These are phyloP conservation scores for Candida tunisiensis DNA, from an alignment of 1,139 yeast species.

Conservation along the genomic window DNA sequence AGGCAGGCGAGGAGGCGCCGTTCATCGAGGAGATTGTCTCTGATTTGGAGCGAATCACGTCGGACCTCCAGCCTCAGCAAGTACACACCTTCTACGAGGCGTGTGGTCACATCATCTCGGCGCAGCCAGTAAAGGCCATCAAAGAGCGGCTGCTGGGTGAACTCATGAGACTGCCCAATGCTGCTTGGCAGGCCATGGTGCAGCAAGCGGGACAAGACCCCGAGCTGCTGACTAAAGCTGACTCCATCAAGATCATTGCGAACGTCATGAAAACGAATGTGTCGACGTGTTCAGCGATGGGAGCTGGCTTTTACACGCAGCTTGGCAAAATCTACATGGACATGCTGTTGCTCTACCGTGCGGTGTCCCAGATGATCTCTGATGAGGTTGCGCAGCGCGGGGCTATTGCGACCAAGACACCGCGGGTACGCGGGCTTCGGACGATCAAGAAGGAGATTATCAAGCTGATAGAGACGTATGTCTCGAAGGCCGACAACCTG, in stretches of 20 bases:
- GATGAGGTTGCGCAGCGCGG: constrained; percentile 72
- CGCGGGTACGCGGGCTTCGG: constrained; percentile 86
- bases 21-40: constrained; percentile 81
- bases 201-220: constrained; percentile 83
- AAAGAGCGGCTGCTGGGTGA: constrained; percentile 63
- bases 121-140: constrained; percentile 46
- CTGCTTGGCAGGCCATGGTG: constrained; percentile 87
- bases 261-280: constrained; percentile 91
- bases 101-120: constrained; percentile 85
- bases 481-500: constrained; percentile 72
- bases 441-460: constrained; percentile 91
- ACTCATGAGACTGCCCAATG: constrained; percentile 80
- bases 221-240: constrained; percentile 63
- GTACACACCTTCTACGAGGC: constrained; percentile 97
- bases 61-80: constrained; percentile 91
- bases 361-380: constrained; percentile 77
- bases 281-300: constrained; percentile 82
- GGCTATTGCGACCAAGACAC: constrained; percentile 82
- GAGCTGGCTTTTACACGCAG: constrained; percentile 84
- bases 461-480: constrained; percentile 76
- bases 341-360: constrained; percentile 77
- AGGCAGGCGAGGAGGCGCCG: constrained; percentile 78
- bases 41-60: constrained; percentile 71
- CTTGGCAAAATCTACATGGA: constrained; percentile 75
- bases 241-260: constrained; percentile 82